Conservation (phyloP, 2,329 filamentous ascomycete genomes). For the Xylaria digitata region DNA sequence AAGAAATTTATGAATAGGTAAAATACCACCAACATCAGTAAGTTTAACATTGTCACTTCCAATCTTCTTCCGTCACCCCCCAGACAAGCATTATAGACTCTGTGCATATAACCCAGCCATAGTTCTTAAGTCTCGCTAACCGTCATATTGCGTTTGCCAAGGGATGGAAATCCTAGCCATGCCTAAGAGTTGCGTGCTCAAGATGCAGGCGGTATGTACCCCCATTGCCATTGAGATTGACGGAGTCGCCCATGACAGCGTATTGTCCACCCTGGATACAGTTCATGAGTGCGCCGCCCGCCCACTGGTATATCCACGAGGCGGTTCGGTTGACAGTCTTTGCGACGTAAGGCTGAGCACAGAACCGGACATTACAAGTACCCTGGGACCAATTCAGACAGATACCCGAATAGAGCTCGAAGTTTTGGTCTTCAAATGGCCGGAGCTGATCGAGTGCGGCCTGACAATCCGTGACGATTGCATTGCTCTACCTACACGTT, state of each 20-base stretch:
- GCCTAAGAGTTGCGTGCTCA: slow-evolving; percentile 29
- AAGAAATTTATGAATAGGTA: not conserved
- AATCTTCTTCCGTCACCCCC: no score
- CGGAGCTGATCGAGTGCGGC: slow-evolving; percentile 42
- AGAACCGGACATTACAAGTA: slow-evolving; percentile 46
- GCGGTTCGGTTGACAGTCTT: slow-evolving; percentile 46
- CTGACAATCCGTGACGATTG: slow-evolving; percentile 44
- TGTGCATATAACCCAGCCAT: slow-evolving; percentile 3
- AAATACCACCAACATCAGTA: not conserved
- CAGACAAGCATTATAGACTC: not conserved
- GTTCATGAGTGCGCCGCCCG: slow-evolving; percentile 41
- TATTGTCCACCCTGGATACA: slow-evolving; percentile 43
- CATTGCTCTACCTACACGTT: slow-evolving; percentile 30
- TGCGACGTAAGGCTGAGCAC: slow-evolving; percentile 44
- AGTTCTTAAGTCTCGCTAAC: not conserved
- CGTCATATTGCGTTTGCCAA: not conserved
- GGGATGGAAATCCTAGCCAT: not conserved
- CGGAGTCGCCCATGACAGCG: slow-evolving; percentile 45
- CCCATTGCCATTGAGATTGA: slow-evolving; percentile 45
- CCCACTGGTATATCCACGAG: slow-evolving; percentile 45
- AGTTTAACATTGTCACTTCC: not conserved
- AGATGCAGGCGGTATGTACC: slow-evolving; percentile 47
- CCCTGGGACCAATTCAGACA: slow-evolving; percentile 46
- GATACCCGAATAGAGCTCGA: slow-evolving; percentile 43
- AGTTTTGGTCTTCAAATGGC: slow-evolving; percentile 37